Base-by-base conservation (phyloP, 495 filamentous ascomycete species). In the Xanthoparmelia taractica region DNA sequence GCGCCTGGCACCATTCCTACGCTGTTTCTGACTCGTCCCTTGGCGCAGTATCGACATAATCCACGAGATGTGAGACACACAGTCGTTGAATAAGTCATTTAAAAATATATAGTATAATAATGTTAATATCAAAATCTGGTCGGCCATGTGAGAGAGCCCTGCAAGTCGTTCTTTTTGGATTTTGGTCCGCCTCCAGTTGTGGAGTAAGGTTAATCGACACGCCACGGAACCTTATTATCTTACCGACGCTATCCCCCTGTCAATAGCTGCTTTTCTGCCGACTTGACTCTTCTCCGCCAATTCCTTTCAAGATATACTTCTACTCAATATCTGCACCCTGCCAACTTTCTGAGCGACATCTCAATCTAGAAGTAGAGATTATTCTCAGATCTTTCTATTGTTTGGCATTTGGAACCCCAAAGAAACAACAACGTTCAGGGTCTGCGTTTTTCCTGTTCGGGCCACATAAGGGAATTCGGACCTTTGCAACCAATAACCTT, bases 151-250 rank as follows among this genome's bases (percentile, higher is more conserved):
- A 33, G 50, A 33, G 50, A 54, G 50, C 27, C 50, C 50, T 33
- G 50, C 50, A 54, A 54, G 50, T 33, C 50, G 31, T 33, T 33
- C 50, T 54, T 54, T 54, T 54, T 33, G 13, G 0, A 8, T 54
- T 20, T 11, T 33, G 29, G 17, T 7, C 50, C 50, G 27, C 50
- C 29, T 54, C 18, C 34, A 54, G 37, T 62, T 63, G 60, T 63
- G 50, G 55, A 63, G 60, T 63, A 63, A 63, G 60, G 60, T 63
- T 63, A 63, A 63, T 56, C 50, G 50, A 56, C 60, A 57, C 60
- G 60, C 60, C 50, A 57, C 60, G 38, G 60, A 63, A 63, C 60
- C 60, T 63, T 63, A 63, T 63, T 10, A 54, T 54, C 29, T 54
- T 54, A 54, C 50, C 50, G 50, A 54, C 27, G 29, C 50, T 54